Evolutionary conservation across 495 filamentous ascomycete species (phyloP), one percentile per base, ranked within the genome.

Genomic region (Friedmanniomyces endolithicus): DNA sequence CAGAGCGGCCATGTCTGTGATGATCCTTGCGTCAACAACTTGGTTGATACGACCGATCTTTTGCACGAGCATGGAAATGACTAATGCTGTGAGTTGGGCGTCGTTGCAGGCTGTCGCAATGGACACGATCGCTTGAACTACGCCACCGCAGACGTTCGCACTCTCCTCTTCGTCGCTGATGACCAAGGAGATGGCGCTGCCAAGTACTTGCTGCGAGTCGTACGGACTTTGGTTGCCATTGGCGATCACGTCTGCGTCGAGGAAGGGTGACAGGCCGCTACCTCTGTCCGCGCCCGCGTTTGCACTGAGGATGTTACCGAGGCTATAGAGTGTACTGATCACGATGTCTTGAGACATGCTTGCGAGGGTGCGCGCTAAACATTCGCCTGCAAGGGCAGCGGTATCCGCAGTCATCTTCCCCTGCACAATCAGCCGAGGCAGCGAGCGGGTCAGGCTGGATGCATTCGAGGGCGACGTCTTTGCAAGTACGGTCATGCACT

Each of bases 21-120:
- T 82, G 46, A 97, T 90, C 50, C 81, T 81, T 12, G 83, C 77
- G 71, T 96, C 89, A 8, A 95, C 81, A 1, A 76, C 67, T 55
- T 76, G 70, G 63, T 77, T 90, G 35, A 95, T 75, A 63, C 89
- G 90, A 9, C 84, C 82, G 58, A 96, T 79, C 66, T 97, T 94
- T 62, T 97, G 92, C 8, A 95, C 70, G 17, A 98, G 77, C 85
- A 97, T 96, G 4, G 88, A 90, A 62, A 94, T 85, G n/a, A 88
- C 88, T 51, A 98, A 74, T 12, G 90, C 94, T 22, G 83, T 90
- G 44, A 97, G 92, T 68, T 95, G 94, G 34, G 87, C 81, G 58
- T 98, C 90, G 43, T 83, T 78, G 66, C 83, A 88, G 52, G 75
- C 79, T 33, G 74, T 82, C 0, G 94, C 88, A 63, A 97, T 86